Percentiles rank a stretch among this genome's conserved stretches.
Evolutionary conservation across 1,284 basidiomycete species (phyloP).

Genomic region (Neonothopanus nambi): DNA sequence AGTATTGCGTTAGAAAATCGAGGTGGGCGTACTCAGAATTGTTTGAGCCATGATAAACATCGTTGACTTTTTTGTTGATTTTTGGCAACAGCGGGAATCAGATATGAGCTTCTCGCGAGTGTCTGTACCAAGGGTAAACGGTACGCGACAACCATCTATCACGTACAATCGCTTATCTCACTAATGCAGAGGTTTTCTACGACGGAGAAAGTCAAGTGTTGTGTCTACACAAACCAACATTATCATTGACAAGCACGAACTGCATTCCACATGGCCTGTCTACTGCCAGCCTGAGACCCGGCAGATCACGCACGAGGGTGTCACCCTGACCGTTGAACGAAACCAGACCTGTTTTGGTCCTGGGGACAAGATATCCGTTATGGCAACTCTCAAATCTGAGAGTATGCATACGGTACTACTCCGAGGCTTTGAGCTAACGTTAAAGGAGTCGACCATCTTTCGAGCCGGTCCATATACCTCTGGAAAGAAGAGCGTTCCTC

Average conservation of each 20-base stretch:
- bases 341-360: constrained; percentile 79
- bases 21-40: constrained; percentile 38
- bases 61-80: background rate
- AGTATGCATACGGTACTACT: constrained; percentile 61
- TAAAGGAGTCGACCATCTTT: constrained; percentile 75
- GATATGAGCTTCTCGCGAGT: constrained; percentile 84
- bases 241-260: constrained; percentile 85
- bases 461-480: constrained; percentile 54
- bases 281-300: constrained; percentile 79
- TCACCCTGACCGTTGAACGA: constrained; percentile 76
- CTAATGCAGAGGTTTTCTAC: constrained; percentile 66
- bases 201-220: constrained; percentile 64
- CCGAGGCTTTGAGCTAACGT: constrained; percentile 77
- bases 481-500: constrained; percentile 58
- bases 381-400: constrained; percentile 72
- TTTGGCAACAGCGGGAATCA: constrained; percentile 75
- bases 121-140: constrained; percentile 82
- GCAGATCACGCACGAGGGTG: constrained; percentile 62
- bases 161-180: background rate
- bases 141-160: constrained; percentile 38
- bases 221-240: constrained; percentile 64
- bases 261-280: constrained; percentile 88
- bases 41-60: background rate
- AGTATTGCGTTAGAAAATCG: constrained; percentile 73
- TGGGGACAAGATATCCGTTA: constrained; percentile 74